Evolutionary conservation across 768 basidiomycete species (phyloP), one percentile per base, ranked within the genome.

Genomic region (Rhodotorula taiwanensis): DNA sequence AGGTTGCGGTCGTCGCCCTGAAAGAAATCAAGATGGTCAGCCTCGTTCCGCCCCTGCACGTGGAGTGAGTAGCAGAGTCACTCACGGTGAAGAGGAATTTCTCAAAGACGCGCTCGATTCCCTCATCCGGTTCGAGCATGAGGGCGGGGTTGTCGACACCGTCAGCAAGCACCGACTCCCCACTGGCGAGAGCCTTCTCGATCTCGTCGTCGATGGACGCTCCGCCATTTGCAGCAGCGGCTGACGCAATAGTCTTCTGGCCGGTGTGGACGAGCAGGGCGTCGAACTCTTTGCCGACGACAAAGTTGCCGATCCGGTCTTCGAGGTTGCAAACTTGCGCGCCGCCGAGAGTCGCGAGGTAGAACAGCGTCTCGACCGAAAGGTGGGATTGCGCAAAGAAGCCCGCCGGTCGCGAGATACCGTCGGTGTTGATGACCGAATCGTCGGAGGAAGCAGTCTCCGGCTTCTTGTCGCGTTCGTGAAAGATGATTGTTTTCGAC

Each of bases 331-430:
- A 93, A 0, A 97, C 84, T 28, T 83, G 79, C 3, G 94, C 94
- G 2, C 94, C 94, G 39, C 94, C 94, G 28, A 86, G 77, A 7
- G 94, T 98, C 14, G 94, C 93, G 55, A 97, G 84, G 78, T 91
- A 86, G 59, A 97, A 79, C 56, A 95, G 79, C 3, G 89, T 83
- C 10, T 86, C 78, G 49, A 91, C 80, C 5, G 84, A 78, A 21
- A 97, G 80, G 64, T 85, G 86, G n/a, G 66, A 65, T n/a, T 50
- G 42, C 27, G 70, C 31, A 65, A 73, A 75, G 52, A 58, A 62
- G 18, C 55, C 54, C 0, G 56, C 13, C 0, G 57, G 60, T 42
- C 58, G 64, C 28, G 45, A 30, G 52, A 60, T 10, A 45, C 61
- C 67, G 51, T 60, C 57, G 25, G 57, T 47, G 51, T 30, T 41